These are phyloP conservation scores for Psilocybe cubensis DNA, from an alignment of 768 basidiomycete genomes.

Conservation along the genomic window DNA sequence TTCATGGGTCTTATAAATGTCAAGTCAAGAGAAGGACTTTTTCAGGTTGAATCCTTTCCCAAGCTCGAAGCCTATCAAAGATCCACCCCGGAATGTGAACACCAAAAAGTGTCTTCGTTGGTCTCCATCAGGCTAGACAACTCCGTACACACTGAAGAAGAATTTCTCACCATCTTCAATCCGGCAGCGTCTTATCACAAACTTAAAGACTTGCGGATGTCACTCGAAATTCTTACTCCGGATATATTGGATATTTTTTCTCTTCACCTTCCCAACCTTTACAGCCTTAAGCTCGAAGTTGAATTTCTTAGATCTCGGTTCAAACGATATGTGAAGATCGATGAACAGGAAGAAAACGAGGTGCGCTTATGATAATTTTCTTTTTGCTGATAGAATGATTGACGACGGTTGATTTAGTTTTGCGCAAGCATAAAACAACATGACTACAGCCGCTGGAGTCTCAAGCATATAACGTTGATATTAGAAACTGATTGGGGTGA, in stretches of 20 bases:
- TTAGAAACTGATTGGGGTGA: neutral
- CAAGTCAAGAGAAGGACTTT: neutral
- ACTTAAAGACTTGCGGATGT: neutral
- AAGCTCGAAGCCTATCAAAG: neutral
- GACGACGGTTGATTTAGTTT: no score
- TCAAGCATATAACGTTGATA: neutral
- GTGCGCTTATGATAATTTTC: no score
- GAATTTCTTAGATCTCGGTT: neutral
- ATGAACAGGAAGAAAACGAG: conserved; percentile 1
- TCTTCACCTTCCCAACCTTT: neutral
- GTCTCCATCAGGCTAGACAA: neutral
- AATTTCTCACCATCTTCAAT: neutral
- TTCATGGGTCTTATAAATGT: neutral
- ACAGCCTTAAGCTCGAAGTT: neutral
- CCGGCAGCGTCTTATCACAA: neutral
- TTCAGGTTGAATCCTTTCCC: neutral
- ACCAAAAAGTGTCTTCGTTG: neutral
- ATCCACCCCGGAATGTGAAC: neutral
- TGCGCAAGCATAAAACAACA: neutral
- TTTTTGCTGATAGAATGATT: no score
- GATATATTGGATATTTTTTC: neutral
- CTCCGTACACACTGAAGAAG: neutral
- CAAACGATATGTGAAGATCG: neutral
- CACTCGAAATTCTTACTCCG: neutral
- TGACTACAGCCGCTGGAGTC: neutral